Percentiles rank a stretch among this genome's conserved stretches.
phyloP scores from a whole-genome alignment of 2,329 filamentous ascomycete genomes.

The Calycina marina region DNA sequence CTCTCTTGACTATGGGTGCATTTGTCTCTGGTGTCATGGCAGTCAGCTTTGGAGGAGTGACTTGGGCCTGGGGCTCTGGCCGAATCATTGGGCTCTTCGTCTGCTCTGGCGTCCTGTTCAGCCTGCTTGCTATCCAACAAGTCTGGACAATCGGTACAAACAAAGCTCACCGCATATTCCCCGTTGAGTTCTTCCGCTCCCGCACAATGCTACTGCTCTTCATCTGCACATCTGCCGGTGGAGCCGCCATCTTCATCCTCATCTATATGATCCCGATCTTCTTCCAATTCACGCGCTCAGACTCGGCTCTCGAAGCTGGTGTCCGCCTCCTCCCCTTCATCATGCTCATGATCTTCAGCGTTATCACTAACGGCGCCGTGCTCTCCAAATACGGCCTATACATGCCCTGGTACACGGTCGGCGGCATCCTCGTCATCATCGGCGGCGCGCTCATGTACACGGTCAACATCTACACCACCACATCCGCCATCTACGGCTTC shows the following conservation, averaged over 20 bases:
- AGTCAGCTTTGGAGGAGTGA: constrained; percentile 34
- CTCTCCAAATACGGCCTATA: constrained; percentile 25
- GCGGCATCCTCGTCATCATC: constrained; percentile 23
- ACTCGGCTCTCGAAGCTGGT: constrained; percentile 30
- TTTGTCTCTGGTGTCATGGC: constrained; percentile 30
- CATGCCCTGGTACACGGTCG: constrained; percentile 25
- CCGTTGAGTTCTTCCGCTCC: constrained; percentile 27
- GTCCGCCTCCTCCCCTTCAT: constrained; percentile 26
- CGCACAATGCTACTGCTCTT: constrained; percentile 24
- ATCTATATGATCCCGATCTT: constrained; percentile 31
- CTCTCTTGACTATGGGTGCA: constrained; percentile 28
- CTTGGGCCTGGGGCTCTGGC: constrained; percentile 32
- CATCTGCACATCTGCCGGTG: constrained; percentile 21
- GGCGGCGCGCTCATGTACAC: constrained; percentile 22
- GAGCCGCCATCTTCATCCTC: constrained; percentile 14
- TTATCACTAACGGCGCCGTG: constrained; percentile 23
- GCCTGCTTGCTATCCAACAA: constrained; percentile 34
- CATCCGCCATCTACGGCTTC: constrained; percentile 22
- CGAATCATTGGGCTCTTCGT: constrained; percentile 32
- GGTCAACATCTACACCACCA: constrained; percentile 17
- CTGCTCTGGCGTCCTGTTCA: constrained; percentile 28
- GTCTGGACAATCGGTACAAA: constrained; percentile 30
- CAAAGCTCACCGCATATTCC: constrained; percentile 28
- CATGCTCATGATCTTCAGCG: constrained; percentile 22
- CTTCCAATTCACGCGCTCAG: constrained; percentile 34